These are phyloP conservation scores for Microstegium vimineum DNA, from an alignment of 176 grass and related monocot species.

Conservation along the genomic window DNA sequence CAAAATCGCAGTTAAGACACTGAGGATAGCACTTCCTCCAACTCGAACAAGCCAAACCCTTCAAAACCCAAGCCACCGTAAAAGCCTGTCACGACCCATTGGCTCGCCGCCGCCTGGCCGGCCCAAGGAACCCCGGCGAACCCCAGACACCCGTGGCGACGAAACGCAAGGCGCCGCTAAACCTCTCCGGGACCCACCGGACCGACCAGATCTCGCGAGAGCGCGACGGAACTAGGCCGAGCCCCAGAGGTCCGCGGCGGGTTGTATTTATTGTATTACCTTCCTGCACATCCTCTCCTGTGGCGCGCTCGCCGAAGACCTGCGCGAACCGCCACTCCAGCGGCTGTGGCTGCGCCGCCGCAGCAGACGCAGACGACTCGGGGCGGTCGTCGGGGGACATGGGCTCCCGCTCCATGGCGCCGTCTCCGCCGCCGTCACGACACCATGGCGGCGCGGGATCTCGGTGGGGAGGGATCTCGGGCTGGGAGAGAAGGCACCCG, in stretches of 20 bases:
- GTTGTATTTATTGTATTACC: constrained; percentile 41
- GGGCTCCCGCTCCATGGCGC: constrained; percentile 37
- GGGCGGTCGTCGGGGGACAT: constrained; percentile 28
- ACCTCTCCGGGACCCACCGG: not conserved
- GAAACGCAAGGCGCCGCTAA: not conserved
- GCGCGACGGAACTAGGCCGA: not conserved
- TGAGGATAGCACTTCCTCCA: not conserved
- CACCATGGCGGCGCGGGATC: constrained; percentile 33
- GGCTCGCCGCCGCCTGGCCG: not conserved
- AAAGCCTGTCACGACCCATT: not conserved
- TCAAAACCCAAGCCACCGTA: not conserved
- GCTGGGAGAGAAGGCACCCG: not conserved
- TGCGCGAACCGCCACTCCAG: constrained; percentile 88
- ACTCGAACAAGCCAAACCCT: not conserved
- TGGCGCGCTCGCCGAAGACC: constrained; percentile 85
- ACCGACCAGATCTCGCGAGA: constrained; percentile 39
- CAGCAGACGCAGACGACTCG: not conserved
- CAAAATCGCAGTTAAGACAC: not conserved
- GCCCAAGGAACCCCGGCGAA: not conserved
- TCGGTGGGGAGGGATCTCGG: constrained; percentile 9
- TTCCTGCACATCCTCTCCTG: constrained; percentile 90
- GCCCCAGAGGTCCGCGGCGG: not conserved
- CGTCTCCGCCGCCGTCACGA: constrained; percentile 27
- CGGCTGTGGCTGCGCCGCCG: constrained; percentile 19
- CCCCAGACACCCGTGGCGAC: not conserved